These are phyloP conservation scores for Choanephora cucurbitarum DNA, from an alignment of 371 early-diverging fungal genomes.

Conservation along the genomic window DNA sequence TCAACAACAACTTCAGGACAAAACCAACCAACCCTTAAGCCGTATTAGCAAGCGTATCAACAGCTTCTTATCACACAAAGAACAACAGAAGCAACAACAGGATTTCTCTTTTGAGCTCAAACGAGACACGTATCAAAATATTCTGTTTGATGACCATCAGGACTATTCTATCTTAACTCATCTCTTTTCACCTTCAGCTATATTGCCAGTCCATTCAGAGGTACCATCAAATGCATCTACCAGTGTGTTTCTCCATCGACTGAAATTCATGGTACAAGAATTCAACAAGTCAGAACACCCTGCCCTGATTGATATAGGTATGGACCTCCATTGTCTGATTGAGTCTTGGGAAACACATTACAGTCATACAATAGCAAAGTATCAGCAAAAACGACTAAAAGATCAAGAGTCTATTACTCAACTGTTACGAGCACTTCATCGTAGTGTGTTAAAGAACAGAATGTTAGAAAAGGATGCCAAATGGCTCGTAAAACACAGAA, in stretches of 20 bases:
- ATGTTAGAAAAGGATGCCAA: constrained; percentile 14
- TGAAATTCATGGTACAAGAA: constrained; percentile 10
- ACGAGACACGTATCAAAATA: not conserved
- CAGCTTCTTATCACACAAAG: constrained; percentile 9
- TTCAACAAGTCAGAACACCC: not conserved
- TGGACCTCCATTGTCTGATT: not conserved
- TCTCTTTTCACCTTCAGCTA: not conserved
- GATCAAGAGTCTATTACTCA: constrained; percentile 11
- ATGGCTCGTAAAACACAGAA: constrained; percentile 9
- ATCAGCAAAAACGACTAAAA: constrained; percentile 4
- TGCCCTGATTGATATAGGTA: not conserved
- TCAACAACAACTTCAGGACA: constrained; percentile 9
- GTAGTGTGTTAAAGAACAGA: constrained; percentile 11
- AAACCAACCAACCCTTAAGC: not conserved
- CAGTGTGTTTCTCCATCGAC: not conserved
- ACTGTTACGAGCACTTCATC: constrained; percentile 16
- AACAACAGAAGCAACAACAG: not conserved
- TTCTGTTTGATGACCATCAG: not conserved
- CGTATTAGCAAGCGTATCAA: constrained; percentile 13
- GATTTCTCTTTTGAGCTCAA: not conserved
- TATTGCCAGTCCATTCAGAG: too few species aligned
- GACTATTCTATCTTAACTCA: not conserved
- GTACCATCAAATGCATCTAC: not conserved
- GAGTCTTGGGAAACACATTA: constrained; percentile 8
- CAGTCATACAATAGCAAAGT: not conserved